Evolutionary conservation across 768 basidiomycete genomes (phyloP), one percentile per base, ranked within the genome.

Genomic region (Hirschioporus abietinus): DNA sequence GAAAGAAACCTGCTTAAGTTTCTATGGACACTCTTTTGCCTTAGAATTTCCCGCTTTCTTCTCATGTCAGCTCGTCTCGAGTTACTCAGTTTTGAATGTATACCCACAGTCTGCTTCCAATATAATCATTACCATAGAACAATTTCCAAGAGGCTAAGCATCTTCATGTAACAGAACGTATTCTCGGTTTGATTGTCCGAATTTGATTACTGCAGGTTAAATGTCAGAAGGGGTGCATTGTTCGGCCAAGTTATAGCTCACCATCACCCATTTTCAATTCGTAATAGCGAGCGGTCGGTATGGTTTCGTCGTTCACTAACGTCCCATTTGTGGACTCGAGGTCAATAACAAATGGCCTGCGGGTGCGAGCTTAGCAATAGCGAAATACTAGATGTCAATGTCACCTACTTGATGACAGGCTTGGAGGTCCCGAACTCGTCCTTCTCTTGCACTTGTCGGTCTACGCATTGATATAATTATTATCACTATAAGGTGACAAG

Each of bases 241-340:
- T 67, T 30, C 9, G n/a, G 57, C n/a, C 66, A 35, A 35, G 60
- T 26, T 68, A 63, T 23, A n/a, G 75, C 89, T 66, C 67, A 95
- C 94, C 89, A 76, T 96, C 95, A 26, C 86, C 83, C 23, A 84
- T 79, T 76, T 84, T 88, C 64, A 96, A 79, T 76, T 96, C 95
- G 74, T 90, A 96, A 75, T 88, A 99, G 67, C 96, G 82, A 8
- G 94, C 89, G 1, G 88, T 81, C 1, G 97, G 97, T 68, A 99
- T 90, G 62, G 83, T 77, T 72, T 90, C 85, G 68, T 89, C 93
- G 72, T 99, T 99, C 60, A 99, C 96, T 70, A 86, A 83, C 0
- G 97, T 99, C 1, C 92, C 89, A 74, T 99, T 99, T 1, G 97
- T 98, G n/a, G 95, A 97, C 71, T 99, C 96, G 9, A 99, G 86